Evolutionary conservation across 2,329 filamentous ascomycete genomes (phyloP), one percentile per base, ranked within the genome.

Genomic region (Orbilia javanica): DNA sequence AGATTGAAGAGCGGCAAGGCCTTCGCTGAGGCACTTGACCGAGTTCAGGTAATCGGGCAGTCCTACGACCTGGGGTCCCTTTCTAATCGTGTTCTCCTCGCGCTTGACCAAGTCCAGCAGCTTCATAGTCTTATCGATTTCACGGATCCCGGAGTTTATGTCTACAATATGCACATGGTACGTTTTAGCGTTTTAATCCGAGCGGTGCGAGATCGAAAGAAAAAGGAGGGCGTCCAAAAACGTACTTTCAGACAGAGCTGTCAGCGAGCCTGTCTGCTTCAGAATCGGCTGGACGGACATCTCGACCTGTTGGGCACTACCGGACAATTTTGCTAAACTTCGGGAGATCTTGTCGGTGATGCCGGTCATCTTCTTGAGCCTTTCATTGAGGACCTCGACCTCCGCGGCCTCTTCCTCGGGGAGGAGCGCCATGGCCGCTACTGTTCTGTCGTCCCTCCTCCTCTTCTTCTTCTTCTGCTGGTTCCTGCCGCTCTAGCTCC

Each of bases 321-420:
- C 90, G 82, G 98, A 94, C 36, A 99, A 87, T 70, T 94, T 89
- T 42, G 90, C 89, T 81, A 97, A 88, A 64, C 93, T 97, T 29
- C 92, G 91, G 84, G 97, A 92, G 70, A 99, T 97, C 87, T 97
- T 97, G 86, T 96, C 97, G 34, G 94, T 97, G 83, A 98, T 88
- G 83, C 93, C 90, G 77, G 94, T 92, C 81, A 96, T 96, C 88
- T 97, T 98, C 82, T 96, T 93, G 79, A 98, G 89, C 44, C 90
- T 87, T 67, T 90, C 91, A 81, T 90, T 91, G 57, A 92, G 86
- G 31, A 92, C 90, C 80, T 92, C 90, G 68, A 92, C 90, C 83
- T 92, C 90, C 53, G 90, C 90, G 52, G 90, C 89, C 84, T 92
- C 90, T 83, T 92, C 90, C 82, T 92, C 90, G 5, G 66, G 73